Conservation (phyloP, 179 eudicot species). For the Spinacia oleracea region DNA sequence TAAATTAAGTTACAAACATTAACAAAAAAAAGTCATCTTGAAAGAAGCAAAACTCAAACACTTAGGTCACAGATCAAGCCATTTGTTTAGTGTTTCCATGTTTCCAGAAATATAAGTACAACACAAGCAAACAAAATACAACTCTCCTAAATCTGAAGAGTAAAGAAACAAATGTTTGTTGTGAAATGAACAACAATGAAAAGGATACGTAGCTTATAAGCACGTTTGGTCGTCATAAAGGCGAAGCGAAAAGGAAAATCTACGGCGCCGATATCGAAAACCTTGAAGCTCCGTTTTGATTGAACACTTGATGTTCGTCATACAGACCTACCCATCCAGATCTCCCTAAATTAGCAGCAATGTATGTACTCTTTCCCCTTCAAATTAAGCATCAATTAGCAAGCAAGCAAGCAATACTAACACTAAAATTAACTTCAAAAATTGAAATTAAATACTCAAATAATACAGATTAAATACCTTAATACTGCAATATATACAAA, state of each 20-base stretch:
- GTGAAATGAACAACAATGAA: not conserved
- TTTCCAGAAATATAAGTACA: not conserved
- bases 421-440: not conserved
- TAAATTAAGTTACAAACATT: too few species aligned
- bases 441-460: not conserved
- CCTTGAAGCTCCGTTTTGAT: not conserved
- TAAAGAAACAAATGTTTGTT: not conserved
- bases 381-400: not conserved
- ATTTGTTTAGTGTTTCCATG: not conserved
- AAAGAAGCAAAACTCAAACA: too few species aligned
- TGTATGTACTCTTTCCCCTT: slow-evolving; percentile 1
- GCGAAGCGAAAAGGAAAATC: not conserved
- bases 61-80: not conserved
- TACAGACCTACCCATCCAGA: slow-evolving; percentile 31
- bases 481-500: too few species aligned
- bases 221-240: slow-evolving; percentile 79
- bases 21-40: too few species aligned
- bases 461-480: too few species aligned
- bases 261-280: not conserved
- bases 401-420: not conserved
- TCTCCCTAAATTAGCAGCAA: slow-evolving; percentile 24
- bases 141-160: not conserved
- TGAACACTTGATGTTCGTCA: slow-evolving; percentile 18
- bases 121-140: not conserved
- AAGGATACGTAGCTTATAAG: slow-evolving; percentile 99